Conservation (phyloP, 371 early-diverging fungal species). For the Mucor saturninus region DNA sequence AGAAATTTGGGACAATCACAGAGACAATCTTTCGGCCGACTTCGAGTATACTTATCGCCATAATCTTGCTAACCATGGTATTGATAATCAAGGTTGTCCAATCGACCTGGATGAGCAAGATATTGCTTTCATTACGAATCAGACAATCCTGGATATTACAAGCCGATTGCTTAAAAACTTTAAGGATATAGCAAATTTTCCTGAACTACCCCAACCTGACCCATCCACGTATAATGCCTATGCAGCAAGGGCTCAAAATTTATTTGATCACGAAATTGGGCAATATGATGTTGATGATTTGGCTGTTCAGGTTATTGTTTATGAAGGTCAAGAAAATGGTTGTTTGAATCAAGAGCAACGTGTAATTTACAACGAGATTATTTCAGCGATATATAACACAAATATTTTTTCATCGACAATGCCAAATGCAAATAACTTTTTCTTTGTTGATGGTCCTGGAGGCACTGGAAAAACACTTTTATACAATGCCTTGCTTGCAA, state of each 20-base stretch:
- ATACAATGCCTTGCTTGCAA: no score
- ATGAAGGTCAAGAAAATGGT: not conserved
- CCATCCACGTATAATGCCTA: not conserved
- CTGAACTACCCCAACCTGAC: not conserved
- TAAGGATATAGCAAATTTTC: not conserved
- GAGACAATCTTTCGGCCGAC: not conserved
- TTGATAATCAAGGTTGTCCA: not conserved
- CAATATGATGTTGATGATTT: not conserved
- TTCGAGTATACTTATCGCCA: not conserved
- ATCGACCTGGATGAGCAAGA: not conserved
- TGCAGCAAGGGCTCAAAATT: not conserved
- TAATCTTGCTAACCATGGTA: not conserved
- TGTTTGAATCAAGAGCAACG: not conserved
- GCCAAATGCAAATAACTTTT: no score
- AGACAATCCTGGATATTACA: not conserved
- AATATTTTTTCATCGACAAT: no score
- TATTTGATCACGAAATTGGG: not conserved
- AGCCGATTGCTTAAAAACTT: not conserved
- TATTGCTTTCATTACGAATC: not conserved
- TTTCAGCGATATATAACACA: not conserved
- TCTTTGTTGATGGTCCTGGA: no score
- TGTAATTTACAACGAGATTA: not conserved
- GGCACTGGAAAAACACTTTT: no score
- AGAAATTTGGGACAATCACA: not conserved
- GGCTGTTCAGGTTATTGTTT: no score